Percentiles rank a stretch among this genome's conserved stretches.
These are phyloP conservation scores for Trichoderma gamsii DNA, from an alignment of 495 filamentous ascomycete genomes.

Conservation along the genomic window DNA sequence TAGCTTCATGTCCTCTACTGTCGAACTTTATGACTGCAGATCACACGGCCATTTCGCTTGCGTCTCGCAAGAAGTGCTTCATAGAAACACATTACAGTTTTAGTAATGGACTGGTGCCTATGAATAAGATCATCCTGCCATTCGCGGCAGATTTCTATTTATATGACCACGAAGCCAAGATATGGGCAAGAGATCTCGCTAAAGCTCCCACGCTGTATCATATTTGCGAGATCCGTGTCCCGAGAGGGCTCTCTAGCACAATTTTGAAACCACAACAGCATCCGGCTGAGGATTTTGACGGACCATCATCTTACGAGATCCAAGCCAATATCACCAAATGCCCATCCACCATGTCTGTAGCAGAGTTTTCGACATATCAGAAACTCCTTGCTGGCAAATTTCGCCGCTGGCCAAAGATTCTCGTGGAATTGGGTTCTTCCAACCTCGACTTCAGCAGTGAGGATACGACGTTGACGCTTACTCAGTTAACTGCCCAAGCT, in stretches of 20 bases:
- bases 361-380: conserved; percentile 49
- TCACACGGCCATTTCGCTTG: not conserved
- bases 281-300: conserved; percentile 21
- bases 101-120: not conserved
- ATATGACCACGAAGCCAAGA: conserved; percentile 21
- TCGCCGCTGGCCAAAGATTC: conserved; percentile 43
- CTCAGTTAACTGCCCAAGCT: conserved; percentile 39
- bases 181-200: conserved; percentile 30
- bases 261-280: not conserved
- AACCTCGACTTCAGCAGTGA: conserved; percentile 51
- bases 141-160: conserved; percentile 20
- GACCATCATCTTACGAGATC: conserved; percentile 49
- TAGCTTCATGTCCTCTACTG: not conserved
- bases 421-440: conserved; percentile 46
- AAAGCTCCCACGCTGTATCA: conserved; percentile 33
- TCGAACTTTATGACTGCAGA: not conserved
- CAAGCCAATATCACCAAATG: conserved; percentile 49
- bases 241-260: conserved; percentile 19
- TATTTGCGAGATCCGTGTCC: conserved; percentile 24
- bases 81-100: not conserved
- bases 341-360: conserved; percentile 37
- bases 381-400: conserved; percentile 37
- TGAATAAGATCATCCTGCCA: not conserved
- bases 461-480: conserved; percentile 34
- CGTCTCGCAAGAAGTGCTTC: not conserved